Conservation (phyloP, 192 early-diverging fungal species). For the Backusella westeae region DNA sequence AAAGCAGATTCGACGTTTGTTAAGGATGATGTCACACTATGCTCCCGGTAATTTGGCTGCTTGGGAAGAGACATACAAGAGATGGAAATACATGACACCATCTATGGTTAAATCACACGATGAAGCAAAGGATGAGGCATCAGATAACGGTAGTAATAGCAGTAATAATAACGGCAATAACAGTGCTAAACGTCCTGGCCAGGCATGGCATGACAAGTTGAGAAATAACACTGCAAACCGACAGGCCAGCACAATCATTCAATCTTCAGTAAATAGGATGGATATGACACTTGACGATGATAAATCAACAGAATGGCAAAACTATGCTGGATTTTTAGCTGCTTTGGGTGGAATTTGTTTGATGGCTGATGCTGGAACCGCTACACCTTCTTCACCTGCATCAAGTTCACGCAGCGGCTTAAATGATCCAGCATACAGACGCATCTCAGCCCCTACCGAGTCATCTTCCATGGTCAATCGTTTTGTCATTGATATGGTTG, state of each 20-base stretch:
- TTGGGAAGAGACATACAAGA: constrained; percentile 78
- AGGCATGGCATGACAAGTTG: constrained; percentile 40
- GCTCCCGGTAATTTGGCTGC: constrained; percentile 77
- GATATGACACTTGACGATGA: constrained; percentile 28
- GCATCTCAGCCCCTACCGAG: constrained; percentile 16
- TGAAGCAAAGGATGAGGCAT: constrained; percentile 30
- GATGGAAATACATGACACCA: constrained; percentile 66
- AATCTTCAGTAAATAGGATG: neutral
- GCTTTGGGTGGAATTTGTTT: constrained; percentile 76
- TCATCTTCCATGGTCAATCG: constrained; percentile 55
- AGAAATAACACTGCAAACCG: constrained; percentile 13
- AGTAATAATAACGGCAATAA: neutral
- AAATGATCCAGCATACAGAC: constrained; percentile 12
- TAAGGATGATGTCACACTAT: constrained; percentile 61
- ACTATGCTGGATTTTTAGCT: constrained; percentile 82
- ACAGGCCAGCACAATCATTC: constrained; percentile 22
- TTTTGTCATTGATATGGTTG: constrained; percentile 74
- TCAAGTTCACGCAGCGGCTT: neutral
- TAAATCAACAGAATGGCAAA: constrained; percentile 65
- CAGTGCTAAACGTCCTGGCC: constrained; percentile 16
- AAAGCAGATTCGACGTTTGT: constrained; percentile 68
- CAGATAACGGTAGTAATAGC: constrained; percentile 19
- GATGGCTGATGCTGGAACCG: constrained; percentile 22
- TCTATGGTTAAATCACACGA: constrained; percentile 30
- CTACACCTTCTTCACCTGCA: constrained; percentile 13